A percentile compares a stretch with the other conserved stretches of the same genome.
Conservation (phyloP, 139 green algal genomes). For the Micromonas pusilla region DNA sequence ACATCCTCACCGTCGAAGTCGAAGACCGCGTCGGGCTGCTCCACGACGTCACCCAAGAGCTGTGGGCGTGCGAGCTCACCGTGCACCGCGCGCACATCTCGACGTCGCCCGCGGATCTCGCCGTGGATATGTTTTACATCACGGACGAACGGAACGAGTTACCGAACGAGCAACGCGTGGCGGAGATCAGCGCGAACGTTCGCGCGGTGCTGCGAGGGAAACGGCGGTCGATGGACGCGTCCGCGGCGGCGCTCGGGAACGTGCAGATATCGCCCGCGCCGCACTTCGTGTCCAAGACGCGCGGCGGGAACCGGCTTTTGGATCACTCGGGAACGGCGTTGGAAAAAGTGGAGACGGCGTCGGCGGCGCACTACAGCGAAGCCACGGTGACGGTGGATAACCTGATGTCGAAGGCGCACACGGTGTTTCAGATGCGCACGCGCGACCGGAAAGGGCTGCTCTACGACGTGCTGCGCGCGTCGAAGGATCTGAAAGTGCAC, state of each 20-base stretch:
- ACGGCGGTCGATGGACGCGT: background rate
- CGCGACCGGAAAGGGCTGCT: conserved; percentile 70
- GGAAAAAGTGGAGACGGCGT: background rate
- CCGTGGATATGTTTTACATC: conserved; percentile 69
- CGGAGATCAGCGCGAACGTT: conserved; percentile 12
- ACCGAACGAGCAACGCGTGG: conserved; percentile 27
- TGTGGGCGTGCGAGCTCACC: conserved; percentile 55
- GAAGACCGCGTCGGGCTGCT: conserved; percentile 29
- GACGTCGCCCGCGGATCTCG: conserved; percentile 49
- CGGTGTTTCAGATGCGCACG: conserved; percentile 47
- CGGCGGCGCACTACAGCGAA: background rate
- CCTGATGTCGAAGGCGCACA: conserved; percentile 46
- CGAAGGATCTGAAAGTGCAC: conserved; percentile 63
- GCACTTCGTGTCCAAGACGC: background rate
- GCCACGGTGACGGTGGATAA: conserved; percentile 56
- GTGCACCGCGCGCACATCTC: conserved; percentile 57
- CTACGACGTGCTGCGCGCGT: conserved; percentile 61
- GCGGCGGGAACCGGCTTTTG: background rate
- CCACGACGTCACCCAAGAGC: conserved; percentile 48
- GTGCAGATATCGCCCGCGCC: background rate
- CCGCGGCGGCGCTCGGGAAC: background rate
- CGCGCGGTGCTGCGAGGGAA: background rate
- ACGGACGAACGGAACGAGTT: conserved; percentile 52
- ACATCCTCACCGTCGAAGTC: conserved; percentile 30
- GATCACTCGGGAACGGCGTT: background rate